Percentiles rank a stretch among this genome's conserved stretches.
These are phyloP conservation scores for Takashimella koratensis DNA, from an alignment of 1,284 basidiomycete genomes.

Conservation along the genomic window DNA sequence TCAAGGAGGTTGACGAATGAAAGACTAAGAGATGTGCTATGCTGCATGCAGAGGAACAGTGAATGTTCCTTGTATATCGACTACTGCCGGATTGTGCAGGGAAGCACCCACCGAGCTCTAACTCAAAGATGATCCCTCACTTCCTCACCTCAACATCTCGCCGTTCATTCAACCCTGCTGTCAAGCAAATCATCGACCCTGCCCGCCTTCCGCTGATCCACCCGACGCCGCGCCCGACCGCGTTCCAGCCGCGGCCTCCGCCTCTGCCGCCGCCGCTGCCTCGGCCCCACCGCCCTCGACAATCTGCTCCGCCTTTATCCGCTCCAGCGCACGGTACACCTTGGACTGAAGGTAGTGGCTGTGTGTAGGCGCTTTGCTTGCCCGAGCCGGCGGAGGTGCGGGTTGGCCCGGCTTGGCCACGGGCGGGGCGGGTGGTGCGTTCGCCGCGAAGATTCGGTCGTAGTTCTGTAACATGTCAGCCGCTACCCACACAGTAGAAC, in stretches of 20 bases:
- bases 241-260: conserved; percentile 14
- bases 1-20: no score
- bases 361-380: conserved; percentile 48
- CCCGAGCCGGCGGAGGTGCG: conserved; percentile 31
- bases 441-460: conserved; percentile 85
- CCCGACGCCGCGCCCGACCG: conserved; percentile 16
- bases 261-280: conserved; percentile 5
- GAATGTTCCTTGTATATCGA: no score
- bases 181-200: neutral
- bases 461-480: conserved; percentile 82
- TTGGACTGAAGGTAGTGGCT: conserved; percentile 96
- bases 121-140: no score
- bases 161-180: no score
- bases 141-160: no score
- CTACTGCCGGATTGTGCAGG: no score
- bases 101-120: no score
- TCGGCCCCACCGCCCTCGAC: conserved; percentile 15
- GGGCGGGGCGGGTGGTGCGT: conserved; percentile 62
- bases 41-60: no score
- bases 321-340: conserved; percentile 86
- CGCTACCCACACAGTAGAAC: neutral
- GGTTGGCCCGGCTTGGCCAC: conserved; percentile 51
- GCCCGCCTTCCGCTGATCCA: conserved; percentile 8
- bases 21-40: no score
- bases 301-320: conserved; percentile 57